Base-by-base conservation (phyloP, 805 yeast genomes). In the Jamesozyma gamospora region DNA sequence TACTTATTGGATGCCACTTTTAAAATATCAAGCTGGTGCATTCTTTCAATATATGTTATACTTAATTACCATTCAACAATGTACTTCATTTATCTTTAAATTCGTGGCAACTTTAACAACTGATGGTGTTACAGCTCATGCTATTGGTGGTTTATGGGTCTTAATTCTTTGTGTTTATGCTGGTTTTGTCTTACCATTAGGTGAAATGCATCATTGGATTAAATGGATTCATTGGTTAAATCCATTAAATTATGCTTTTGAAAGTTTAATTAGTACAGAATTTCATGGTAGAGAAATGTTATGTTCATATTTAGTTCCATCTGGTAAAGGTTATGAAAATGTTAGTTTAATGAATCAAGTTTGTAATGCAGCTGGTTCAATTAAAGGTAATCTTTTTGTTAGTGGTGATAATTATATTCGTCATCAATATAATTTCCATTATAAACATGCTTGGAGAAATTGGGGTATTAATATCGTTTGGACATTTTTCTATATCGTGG, bases 141-240 rank as follows among this genome's bases (percentile, higher is more conserved):
- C 77, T 27, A 47, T 72, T 50, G 74, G 74, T 53, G 77, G 77
- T 51, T 51, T 69, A 45, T 64, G 71, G 55, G 71, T 76, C 51
- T 57, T 75, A 52, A 72, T 75, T 52, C 66, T 76, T 63, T 70
- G 75, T 59, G 70, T 75, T 47, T 77, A 69, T 58, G 69, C 79
- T 40, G 72, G 72, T 61, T 75, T 67, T 53, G 71, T 77, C 58
- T 58, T 63, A 40, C 70, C 56, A 48, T 45, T 62, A 32, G 64
- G 65, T 36, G 58, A 57, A 30, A 70, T 72, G 75, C 72, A 73
- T 51, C 78, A 77, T 49, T 76, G 82, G 82, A 71, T 74, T 42
- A 70, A 75, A 55, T 72, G 78, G 77, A 63, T 67, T 49, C 66
- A 71, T 36, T 72, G 68, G 52, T 42, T 69, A 37, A 69, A 72